A percentile compares a stretch with the other conserved stretches of the same genome.
Conservation (phyloP, 1,284 basidiomycete genomes). For the Leccinum holopus region DNA sequence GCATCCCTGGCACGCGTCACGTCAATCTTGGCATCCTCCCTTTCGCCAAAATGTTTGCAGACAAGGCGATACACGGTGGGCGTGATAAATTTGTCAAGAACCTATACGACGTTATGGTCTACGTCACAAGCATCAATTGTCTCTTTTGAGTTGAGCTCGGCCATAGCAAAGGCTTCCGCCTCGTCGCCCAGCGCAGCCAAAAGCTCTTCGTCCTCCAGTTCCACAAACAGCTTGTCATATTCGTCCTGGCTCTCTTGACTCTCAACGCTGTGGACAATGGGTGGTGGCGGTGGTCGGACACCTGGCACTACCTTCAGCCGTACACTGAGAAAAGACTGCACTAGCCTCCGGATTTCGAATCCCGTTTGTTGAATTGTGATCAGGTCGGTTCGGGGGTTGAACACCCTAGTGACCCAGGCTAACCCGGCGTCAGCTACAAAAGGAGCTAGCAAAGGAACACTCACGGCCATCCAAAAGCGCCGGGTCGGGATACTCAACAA, state of each 20-base stretch:
- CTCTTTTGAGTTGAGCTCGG: constrained; percentile 41
- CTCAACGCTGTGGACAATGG: constrained; percentile 31
- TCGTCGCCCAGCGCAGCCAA: constrained; percentile 50
- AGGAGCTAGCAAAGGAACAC: constrained; percentile 26
- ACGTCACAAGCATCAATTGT: not conserved
- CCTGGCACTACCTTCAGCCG: constrained; percentile 52
- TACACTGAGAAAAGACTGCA: constrained; percentile 66
- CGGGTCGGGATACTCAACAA: constrained; percentile 62
- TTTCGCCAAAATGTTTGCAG: constrained; percentile 49
- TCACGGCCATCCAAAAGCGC: constrained; percentile 58
- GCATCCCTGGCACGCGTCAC: constrained; percentile 35
- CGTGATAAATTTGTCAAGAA: constrained; percentile 54
- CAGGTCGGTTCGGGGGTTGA: constrained; percentile 46
- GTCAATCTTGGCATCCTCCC: constrained; percentile 29
- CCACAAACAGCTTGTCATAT: constrained; percentile 54
- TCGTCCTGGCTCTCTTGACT: constrained; percentile 78
- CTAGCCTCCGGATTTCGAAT: constrained; percentile 36
- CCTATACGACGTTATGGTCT: constrained; percentile 35
- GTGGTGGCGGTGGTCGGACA: constrained; percentile 40
- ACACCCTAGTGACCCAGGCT: constrained; percentile 66
- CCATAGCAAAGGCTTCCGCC: constrained; percentile 21
- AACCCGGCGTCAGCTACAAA: constrained; percentile 13
- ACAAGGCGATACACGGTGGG: constrained; percentile 64
- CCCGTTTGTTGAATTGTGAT: constrained; percentile 34
- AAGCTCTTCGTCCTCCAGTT: constrained; percentile 62